A percentile compares a stretch with the other conserved stretches of the same genome.
Evolutionary conservation across 257 asterid species (phyloP).

Genomic region (Nicotiana noctiflora): DNA sequence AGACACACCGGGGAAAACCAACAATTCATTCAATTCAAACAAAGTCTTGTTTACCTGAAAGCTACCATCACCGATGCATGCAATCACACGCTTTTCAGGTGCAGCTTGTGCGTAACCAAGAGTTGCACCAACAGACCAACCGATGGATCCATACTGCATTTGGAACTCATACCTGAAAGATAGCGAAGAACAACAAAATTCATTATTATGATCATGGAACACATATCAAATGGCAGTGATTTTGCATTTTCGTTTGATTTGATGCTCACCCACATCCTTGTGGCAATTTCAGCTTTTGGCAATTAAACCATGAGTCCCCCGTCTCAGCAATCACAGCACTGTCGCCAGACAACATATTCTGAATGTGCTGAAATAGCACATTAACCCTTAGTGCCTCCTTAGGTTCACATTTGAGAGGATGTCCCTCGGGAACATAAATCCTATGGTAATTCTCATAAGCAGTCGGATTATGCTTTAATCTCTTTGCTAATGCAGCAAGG

Average conservation of each 20-base stretch:
- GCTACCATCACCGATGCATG: slow-evolving; percentile 88
- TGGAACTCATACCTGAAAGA: slow-evolving; percentile 63
- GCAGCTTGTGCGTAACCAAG: slow-evolving; percentile 80
- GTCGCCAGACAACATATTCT: slow-evolving; percentile 52
- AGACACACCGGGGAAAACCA: neutral
- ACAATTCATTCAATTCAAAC: neutral
- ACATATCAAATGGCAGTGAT: neutral
- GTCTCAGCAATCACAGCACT: slow-evolving; percentile 76
- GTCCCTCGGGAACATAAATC: slow-evolving; percentile 67
- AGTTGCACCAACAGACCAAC: slow-evolving; percentile 91
- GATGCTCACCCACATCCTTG: slow-evolving; percentile 56
- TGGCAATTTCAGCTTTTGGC: slow-evolving; percentile 67
- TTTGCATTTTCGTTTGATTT: neutral
- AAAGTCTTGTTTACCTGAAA: slow-evolving; percentile 50
- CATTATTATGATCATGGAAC: neutral
- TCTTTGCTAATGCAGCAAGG: slow-evolving; percentile 48
- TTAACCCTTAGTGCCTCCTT: slow-evolving; percentile 66
- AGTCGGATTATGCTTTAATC: slow-evolving; percentile 47
- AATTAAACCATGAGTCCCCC: slow-evolving; percentile 87
- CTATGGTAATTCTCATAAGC: slow-evolving; percentile 77
- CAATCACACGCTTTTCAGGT: slow-evolving; percentile 58
- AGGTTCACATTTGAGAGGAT: slow-evolving; percentile 46
- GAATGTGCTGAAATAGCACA: slow-evolving; percentile 62
- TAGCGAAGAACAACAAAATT: neutral
- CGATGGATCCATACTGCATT: slow-evolving; percentile 84